A percentile compares a stretch with the other conserved stretches of the same genome.
phyloP scores from a whole-genome alignment of 1,284 basidiomycete genomes.

The Paramarasmius palmivorus region DNA sequence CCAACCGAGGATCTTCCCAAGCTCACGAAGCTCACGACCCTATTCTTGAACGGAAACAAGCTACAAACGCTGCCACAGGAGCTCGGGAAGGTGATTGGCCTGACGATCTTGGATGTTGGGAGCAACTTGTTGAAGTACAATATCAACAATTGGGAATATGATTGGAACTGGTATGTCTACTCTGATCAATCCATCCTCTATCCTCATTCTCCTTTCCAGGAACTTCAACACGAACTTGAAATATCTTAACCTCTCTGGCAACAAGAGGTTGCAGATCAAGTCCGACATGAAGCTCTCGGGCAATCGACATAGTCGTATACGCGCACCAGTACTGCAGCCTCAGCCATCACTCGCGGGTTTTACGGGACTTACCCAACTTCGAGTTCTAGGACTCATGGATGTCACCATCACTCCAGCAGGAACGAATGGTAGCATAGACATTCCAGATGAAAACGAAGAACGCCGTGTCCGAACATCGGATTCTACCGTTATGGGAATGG shows the following conservation, averaged over 20 bases:
- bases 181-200: constrained; percentile 7
- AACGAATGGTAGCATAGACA: constrained; percentile 41
- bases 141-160: constrained; percentile 98
- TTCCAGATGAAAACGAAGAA: constrained; percentile 92
- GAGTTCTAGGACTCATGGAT: constrained; percentile 95
- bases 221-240: constrained; percentile 94
- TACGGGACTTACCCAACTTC: constrained; percentile 78
- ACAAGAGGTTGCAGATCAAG: constrained; percentile 51
- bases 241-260: constrained; percentile 71
- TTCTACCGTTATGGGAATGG: constrained; percentile 91
- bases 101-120: constrained; percentile 90
- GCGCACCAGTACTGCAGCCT: constrained; percentile 18
- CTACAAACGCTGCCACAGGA: constrained; percentile 92
- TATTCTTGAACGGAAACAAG: constrained; percentile 95
- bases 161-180: constrained; percentile 93
- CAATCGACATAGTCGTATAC: constrained; percentile 24
- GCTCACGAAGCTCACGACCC: constrained; percentile 64
- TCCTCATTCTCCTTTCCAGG: constrained; percentile 46
- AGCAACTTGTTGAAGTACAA: constrained; percentile 97
- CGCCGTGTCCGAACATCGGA: constrained; percentile 91
- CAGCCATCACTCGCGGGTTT: constrained; percentile 78
- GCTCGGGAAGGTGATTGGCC: constrained; percentile 78
- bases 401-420: constrained; percentile 80
- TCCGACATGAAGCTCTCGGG: constrained; percentile 29
- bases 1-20: constrained; percentile 86